Conservation (phyloP, 176 grass and related monocot species). For the Aegilops speltoides region DNA sequence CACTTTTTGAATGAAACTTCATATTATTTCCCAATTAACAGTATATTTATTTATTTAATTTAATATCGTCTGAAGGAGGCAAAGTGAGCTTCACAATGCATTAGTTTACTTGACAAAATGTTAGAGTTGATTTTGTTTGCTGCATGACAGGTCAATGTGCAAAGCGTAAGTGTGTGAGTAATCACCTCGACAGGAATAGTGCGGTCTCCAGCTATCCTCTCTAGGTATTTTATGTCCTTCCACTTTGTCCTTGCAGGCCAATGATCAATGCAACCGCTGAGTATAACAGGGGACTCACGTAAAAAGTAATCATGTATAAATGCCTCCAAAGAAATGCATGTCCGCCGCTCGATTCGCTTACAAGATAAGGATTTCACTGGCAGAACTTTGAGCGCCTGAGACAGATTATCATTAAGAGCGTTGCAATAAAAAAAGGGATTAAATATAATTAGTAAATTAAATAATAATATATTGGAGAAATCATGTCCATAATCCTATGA, state of each 20-base stretch:
- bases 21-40: background rate
- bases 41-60: constrained; percentile 1
- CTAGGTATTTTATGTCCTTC: constrained; percentile 89
- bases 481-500: background rate
- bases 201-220: constrained; percentile 79
- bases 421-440: background rate
- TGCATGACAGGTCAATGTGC: background rate
- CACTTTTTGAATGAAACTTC: background rate
- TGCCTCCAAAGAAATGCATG: constrained; percentile 84
- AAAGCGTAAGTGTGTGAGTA: constrained; percentile 23
- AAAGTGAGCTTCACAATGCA: background rate
- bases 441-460: background rate
- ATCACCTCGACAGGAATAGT: constrained; percentile 91
- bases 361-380: constrained; percentile 73
- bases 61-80: background rate
- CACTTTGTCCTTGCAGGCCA: constrained; percentile 89
- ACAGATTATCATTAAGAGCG: constrained; percentile 11
- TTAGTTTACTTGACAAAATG: background rate
- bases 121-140: background rate
- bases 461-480: background rate
- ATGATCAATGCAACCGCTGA: constrained; percentile 85
- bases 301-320: constrained; percentile 90
- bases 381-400: constrained; percentile 65
- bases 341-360: constrained; percentile 75
- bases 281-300: constrained; percentile 82